Percentiles rank a stretch among this genome's conserved stretches.
These are phyloP conservation scores for Fusarium incarnatum DNA, from an alignment of 2,329 filamentous ascomycete genomes.

Conservation along the genomic window DNA sequence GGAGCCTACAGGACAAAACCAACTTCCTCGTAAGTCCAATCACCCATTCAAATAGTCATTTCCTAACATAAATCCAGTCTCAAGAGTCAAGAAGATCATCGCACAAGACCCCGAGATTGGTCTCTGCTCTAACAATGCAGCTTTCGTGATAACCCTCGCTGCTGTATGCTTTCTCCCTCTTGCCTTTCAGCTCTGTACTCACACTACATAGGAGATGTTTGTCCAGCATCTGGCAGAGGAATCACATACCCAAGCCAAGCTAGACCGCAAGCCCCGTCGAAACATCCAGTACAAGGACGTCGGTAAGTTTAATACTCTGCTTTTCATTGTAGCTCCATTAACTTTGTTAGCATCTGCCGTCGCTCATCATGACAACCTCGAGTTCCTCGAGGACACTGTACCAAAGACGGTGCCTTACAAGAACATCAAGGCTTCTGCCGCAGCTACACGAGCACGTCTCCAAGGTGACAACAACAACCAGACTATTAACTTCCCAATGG, in stretches of 20 bases:
- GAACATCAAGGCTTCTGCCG: slow-evolving; percentile 75
- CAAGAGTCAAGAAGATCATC: slow-evolving; percentile 96
- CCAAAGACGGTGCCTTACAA: slow-evolving; percentile 87
- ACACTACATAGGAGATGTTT: slow-evolving; percentile 82
- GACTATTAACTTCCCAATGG: slow-evolving; percentile 30
- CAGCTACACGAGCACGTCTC: slow-evolving; percentile 60
- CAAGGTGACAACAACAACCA: slow-evolving; percentile 55
- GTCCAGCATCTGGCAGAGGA: slow-evolving; percentile 90
- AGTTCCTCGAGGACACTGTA: slow-evolving; percentile 92
- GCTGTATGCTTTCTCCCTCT: slow-evolving; percentile 67
- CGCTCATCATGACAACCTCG: slow-evolving; percentile 88
- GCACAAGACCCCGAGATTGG: slow-evolving; percentile 85
- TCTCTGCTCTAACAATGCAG: slow-evolving; percentile 91
- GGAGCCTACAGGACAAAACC: slow-evolving; percentile 85
- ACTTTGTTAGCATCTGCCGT: slow-evolving; percentile 78
- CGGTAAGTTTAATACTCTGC: slow-evolving; percentile 62
- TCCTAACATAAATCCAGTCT: slow-evolving; percentile 67
- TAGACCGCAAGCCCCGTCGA: slow-evolving; percentile 89
- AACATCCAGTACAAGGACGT: slow-evolving; percentile 98
- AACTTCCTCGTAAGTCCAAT: slow-evolving; percentile 79
- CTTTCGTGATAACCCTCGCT: slow-evolving; percentile 92
- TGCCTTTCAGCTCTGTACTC: neutral
- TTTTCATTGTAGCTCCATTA: neutral
- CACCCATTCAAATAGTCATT: slow-evolving; percentile 6
- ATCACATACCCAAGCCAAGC: slow-evolving; percentile 87